Percentiles rank a stretch among this genome's conserved stretches.
Conservation (phyloP, 331 rosid genomes). For the Spiraea crenata region DNA sequence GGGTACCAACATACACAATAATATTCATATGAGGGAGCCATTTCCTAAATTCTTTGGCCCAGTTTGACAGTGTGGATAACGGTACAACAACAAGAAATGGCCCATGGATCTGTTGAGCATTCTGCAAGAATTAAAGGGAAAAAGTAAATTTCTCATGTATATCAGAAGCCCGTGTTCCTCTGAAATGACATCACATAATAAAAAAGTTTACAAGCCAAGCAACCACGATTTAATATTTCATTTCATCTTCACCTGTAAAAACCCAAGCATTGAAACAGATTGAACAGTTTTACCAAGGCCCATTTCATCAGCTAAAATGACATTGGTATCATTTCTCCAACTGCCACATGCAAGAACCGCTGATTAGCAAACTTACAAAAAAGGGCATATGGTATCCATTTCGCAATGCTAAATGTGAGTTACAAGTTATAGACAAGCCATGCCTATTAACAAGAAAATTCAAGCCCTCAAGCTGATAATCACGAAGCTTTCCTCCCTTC, state of each 20-base stretch:
- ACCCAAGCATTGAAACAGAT: conserved; percentile 99
- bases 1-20: conserved; percentile 94
- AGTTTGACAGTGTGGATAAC: conserved; percentile 88
- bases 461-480: conserved; percentile 98
- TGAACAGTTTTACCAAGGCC: conserved; percentile 99
- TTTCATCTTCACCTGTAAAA: conserved; percentile 67
- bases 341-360: conserved; percentile 46
- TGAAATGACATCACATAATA: background rate
- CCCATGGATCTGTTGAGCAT: conserved; percentile 91
- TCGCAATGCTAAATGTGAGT: background rate
- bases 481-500: conserved; percentile 97
- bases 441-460: conserved; percentile 99
- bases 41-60: conserved; percentile 99
- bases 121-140: conserved; percentile 48
- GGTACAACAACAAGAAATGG: conserved; percentile 99
- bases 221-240: conserved; percentile 16
- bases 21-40: conserved; percentile 99
- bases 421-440: conserved; percentile 12
- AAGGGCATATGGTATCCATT: background rate
- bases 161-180: background rate
- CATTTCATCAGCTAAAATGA: conserved; percentile 99
- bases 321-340: conserved; percentile 99
- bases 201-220: background rate
- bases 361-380: conserved; percentile 28
- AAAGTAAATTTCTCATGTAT: background rate